phyloP scores from a whole-genome alignment of 2,329 filamentous ascomycete genomes.

The Calonectria multiphialidica region DNA sequence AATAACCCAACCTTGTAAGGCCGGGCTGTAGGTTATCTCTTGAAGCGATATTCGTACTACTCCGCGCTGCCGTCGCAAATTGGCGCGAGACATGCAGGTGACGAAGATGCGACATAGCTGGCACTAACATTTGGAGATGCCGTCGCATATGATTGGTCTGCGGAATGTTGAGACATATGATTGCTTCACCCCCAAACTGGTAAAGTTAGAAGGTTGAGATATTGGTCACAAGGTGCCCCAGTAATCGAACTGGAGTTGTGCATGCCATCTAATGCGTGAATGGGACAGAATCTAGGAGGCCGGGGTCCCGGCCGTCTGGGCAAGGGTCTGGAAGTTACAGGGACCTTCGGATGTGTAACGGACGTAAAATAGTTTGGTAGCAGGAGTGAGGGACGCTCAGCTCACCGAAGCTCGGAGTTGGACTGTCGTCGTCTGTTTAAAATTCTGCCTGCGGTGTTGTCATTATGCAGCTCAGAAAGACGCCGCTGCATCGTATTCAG shows the following conservation, averaged over 20 bases:
- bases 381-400: neutral
- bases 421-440: slow-evolving; percentile 15
- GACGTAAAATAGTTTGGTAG: neutral
- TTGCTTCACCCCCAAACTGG: slow-evolving; percentile 9
- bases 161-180: slow-evolving; percentile 13
- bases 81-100: slow-evolving; percentile 7
- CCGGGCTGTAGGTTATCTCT: neutral
- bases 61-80: neutral
- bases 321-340: neutral
- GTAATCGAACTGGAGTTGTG: neutral
- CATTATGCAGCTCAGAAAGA: slow-evolving; percentile 30
- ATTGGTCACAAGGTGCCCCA: neutral
- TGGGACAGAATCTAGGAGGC: neutral
- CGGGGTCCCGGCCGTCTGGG: neutral
- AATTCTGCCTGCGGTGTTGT: slow-evolving; percentile 18
- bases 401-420: slow-evolving; percentile 10
- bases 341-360: neutral
- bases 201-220: slow-evolving; percentile 6
- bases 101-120: neutral
- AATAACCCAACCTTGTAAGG: neutral
- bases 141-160: slow-evolving; percentile 1
- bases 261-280: neutral
- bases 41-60: slow-evolving; percentile 4
- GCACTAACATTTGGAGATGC: neutral
- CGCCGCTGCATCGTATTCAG: slow-evolving; percentile 39